These are phyloP conservation scores for Pyracantha coccinea DNA, from an alignment of 331 rosid species.

Conservation along the genomic window DNA sequence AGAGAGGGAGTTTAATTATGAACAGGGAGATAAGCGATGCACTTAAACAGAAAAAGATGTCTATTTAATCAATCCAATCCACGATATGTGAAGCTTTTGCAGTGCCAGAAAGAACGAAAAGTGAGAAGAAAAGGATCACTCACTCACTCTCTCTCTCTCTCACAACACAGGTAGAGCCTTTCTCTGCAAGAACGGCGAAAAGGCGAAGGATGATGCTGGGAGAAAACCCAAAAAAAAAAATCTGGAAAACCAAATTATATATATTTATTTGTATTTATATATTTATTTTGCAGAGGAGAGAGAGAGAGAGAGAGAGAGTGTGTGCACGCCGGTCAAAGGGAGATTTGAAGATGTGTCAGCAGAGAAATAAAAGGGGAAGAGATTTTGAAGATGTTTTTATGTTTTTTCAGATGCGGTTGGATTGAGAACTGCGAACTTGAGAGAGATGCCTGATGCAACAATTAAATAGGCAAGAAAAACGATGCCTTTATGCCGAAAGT, in stretches of 20 bases:
- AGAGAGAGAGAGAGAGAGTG: not conserved
- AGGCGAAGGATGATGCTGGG: slow-evolving; percentile 11
- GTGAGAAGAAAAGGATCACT: not conserved
- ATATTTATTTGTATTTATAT: not conserved
- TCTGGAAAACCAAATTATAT: not conserved
- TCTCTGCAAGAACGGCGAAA: slow-evolving; percentile 30
- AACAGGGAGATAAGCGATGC: not conserved
- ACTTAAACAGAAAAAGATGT: not conserved
- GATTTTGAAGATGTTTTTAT: not conserved
- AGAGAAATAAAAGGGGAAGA: not conserved
- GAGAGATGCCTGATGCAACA: not conserved
- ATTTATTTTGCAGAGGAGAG: not conserved
- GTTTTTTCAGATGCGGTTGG: not conserved
- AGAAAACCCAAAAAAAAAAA: not conserved
- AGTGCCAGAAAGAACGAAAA: not conserved
- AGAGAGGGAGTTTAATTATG: slow-evolving; percentile 6
- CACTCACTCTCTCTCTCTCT: not conserved
- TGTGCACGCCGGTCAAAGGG: slow-evolving; percentile 33
- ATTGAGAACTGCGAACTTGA: not conserved
- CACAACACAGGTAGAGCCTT: not conserved
- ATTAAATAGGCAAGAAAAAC: not conserved
- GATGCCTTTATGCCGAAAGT: not conserved
- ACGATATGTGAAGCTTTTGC: not conserved
- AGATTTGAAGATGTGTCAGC: slow-evolving; percentile 22
- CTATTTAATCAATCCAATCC: not conserved